Conservation (phyloP, 805 yeast genomes). For the Schizosaccharomyces cryophilus region DNA sequence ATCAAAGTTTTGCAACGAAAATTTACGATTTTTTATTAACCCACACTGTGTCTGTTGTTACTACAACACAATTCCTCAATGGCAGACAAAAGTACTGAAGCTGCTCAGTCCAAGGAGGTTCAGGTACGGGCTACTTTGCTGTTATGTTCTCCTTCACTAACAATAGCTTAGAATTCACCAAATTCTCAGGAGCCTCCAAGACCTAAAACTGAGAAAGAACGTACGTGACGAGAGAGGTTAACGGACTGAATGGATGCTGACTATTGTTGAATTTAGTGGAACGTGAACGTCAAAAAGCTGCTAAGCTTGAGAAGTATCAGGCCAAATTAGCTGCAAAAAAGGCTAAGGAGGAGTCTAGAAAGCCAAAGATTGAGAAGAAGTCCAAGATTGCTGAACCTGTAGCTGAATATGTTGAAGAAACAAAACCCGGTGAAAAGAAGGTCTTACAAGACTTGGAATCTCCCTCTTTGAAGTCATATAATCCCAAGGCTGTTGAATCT, state of each 20-base stretch:
- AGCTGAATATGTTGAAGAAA: slow-evolving; percentile 69
- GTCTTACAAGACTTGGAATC: slow-evolving; percentile 65
- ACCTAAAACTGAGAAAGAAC: neutral
- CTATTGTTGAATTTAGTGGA: neutral
- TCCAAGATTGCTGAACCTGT: slow-evolving; percentile 41
- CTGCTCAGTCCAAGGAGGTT: neutral
- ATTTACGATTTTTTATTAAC: neutral
- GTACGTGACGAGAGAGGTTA: neutral
- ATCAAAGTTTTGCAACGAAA: no score
- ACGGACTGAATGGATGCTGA: no score
- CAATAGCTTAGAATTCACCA: neutral
- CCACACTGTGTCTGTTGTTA: neutral
- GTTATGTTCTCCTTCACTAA: neutral
- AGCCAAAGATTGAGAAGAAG: slow-evolving; percentile 27
- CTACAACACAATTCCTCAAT: neutral
- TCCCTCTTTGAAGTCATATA: slow-evolving; percentile 81
- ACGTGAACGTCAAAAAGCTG: slow-evolving; percentile 1
- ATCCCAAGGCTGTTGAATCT: slow-evolving; percentile 76
- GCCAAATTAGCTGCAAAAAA: neutral
- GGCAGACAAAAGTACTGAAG: neutral
- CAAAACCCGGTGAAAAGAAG: slow-evolving; percentile 80
- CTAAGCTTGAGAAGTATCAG: neutral
- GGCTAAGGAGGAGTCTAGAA: slow-evolving; percentile 1
- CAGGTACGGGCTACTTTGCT: neutral
- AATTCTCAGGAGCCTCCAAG: neutral